phyloP scores from a whole-genome alignment of 805 yeast species.

The Saccharomycopsis sp. region DNA sequence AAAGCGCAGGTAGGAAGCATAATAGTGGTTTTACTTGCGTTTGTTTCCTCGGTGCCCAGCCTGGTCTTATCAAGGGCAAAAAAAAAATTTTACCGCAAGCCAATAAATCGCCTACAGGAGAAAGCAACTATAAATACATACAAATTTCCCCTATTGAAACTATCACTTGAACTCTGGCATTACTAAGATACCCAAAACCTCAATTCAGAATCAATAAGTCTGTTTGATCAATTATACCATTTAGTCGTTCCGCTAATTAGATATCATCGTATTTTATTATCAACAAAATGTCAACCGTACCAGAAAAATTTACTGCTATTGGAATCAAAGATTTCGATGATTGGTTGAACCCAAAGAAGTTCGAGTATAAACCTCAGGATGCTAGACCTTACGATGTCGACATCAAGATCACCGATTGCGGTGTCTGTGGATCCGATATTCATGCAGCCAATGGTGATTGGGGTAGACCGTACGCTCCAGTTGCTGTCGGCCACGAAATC shows the following conservation, averaged over 20 bases:
- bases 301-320: conserved; percentile 7
- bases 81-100: too few relatives aligned
- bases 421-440: conserved; percentile 59
- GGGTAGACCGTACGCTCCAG: conserved; percentile 22
- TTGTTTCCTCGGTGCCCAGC: too few relatives aligned
- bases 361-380: conserved; percentile 16
- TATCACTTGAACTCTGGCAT: too few relatives aligned
- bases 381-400: conserved; percentile 37
- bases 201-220: too few relatives aligned
- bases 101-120: too few relatives aligned
- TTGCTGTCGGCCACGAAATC: conserved; percentile 30
- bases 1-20: too few relatives aligned
- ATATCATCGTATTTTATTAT: neutral
- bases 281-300: conserved; percentile 1
- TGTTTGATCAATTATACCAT: neutral
- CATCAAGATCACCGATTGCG: conserved; percentile 53
- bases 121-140: neutral
- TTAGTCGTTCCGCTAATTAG: neutral
- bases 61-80: too few relatives aligned
- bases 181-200: too few relatives aligned
- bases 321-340: conserved; percentile 24
- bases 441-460: conserved; percentile 20
- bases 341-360: conserved; percentile 21
- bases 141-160: neutral
- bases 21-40: too few relatives aligned